A percentile compares a stretch with the other conserved stretches of the same genome.
phyloP scores from a whole-genome alignment of 2,329 filamentous ascomycete genomes.

The Aspergillus bombycis region DNA sequence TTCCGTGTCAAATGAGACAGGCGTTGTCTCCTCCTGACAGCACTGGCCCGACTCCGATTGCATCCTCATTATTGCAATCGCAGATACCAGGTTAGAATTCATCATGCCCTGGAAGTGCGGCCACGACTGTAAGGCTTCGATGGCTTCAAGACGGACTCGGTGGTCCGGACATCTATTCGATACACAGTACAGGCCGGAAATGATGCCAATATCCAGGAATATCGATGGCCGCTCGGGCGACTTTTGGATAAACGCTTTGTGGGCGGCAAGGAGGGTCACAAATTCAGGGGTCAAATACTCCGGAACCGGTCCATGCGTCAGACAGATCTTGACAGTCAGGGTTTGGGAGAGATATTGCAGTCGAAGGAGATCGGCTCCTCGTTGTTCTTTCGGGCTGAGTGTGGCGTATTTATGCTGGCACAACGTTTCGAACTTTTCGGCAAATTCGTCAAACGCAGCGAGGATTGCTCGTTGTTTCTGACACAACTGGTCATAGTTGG shows the following conservation, averaged over 20 bases:
- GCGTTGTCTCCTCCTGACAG: not conserved
- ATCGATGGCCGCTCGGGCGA: constrained; percentile 15
- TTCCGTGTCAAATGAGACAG: not conserved
- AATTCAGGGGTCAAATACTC: constrained; percentile 12
- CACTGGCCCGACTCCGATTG: constrained; percentile 6
- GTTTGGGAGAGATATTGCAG: constrained; percentile 8
- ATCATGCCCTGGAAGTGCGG: constrained; percentile 21
- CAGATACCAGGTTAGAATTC: constrained; percentile 18
- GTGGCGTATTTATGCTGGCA: not conserved
- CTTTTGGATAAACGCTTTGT: constrained; percentile 9
- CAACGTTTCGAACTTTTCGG: not conserved
- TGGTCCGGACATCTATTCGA: constrained; percentile 17
- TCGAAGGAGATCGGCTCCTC: constrained; percentile 11
- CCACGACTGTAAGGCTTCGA: constrained; percentile 16
- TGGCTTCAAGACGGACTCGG: constrained; percentile 15
- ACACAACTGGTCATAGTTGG: constrained; percentile 9
- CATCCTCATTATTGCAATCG: constrained; percentile 10
- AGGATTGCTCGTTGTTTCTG: constrained; percentile 2
- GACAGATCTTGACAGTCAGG: constrained; percentile 16
- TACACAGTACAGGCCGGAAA: constrained; percentile 15
- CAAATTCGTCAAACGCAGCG: not conserved
- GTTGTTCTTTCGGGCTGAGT: constrained; percentile 7
- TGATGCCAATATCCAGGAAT: constrained; percentile 16
- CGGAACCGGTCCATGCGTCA: constrained; percentile 11
- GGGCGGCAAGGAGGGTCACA: not conserved